Percentiles rank a stretch among this genome's conserved stretches.
Conservation (phyloP, 345 rosid genomes). For the Ceriops zippeliana region DNA sequence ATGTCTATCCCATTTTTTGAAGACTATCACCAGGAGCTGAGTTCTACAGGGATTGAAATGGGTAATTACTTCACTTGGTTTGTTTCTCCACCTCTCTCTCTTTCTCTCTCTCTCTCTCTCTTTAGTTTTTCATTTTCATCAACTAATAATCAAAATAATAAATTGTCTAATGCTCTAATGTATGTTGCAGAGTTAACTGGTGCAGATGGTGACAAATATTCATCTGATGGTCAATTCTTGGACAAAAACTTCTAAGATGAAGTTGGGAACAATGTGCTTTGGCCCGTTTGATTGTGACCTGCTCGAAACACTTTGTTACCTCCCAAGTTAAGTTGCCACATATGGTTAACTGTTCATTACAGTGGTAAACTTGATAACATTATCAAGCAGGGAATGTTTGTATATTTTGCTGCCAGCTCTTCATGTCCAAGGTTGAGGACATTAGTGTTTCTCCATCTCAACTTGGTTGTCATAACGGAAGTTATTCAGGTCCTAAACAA, state of each 20-base stretch:
- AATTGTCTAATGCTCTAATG: conserved; percentile 1
- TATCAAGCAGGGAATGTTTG: conserved; percentile 4
- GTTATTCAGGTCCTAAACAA: conserved; percentile 13
- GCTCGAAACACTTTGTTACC: too few relatives aligned
- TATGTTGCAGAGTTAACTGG: conserved; percentile 6
- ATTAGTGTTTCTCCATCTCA: conserved; percentile 24
- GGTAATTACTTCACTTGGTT: too few relatives aligned
- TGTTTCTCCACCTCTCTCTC: background rate
- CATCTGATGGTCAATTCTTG: background rate
- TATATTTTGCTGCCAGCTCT: conserved; percentile 7
- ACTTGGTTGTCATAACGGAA: conserved; percentile 11
- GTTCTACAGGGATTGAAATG: too few relatives aligned
- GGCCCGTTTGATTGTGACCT: background rate
- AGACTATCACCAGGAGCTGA: too few relatives aligned
- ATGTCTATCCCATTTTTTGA: too few relatives aligned
- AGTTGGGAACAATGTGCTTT: background rate
- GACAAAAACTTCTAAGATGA: background rate
- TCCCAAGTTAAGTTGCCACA: too few relatives aligned
- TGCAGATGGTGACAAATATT: background rate
- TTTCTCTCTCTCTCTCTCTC: conserved; percentile 1
- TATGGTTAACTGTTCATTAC: too few relatives aligned
- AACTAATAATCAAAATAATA: background rate
- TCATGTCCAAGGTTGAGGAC: conserved; percentile 25
- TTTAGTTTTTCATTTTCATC: background rate
- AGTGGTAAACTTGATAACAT: background rate